Base-by-base conservation (phyloP, 805 yeast genomes). In the Diddensiella santjacobensis region DNA sequence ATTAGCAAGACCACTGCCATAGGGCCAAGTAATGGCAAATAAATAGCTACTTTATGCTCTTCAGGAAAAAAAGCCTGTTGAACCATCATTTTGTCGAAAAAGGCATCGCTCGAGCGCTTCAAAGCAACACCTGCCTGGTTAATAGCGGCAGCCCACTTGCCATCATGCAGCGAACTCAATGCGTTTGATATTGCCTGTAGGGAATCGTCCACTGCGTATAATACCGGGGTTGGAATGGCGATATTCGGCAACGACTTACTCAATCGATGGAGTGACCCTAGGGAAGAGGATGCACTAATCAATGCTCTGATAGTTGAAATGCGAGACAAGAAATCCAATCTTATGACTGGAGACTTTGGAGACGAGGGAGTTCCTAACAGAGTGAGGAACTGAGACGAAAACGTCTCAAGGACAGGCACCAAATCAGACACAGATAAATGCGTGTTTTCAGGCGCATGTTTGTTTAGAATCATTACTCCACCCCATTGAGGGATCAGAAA, bases 41-140 rank as follows among this genome's bases (percentile, higher is more conserved):
- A 93, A 1, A 93, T 96, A 0, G 99, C 98, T 60, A 93, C 73
- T 64, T 87, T 90, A 63, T 91, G 99, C 64, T 91, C 97, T 54
- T 86, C 91, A 0, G 99, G 98, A 72, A 90, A 88, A 65, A 86
- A 89, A 48, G 84, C 87, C 62, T 91, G 97, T 60, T 88, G 95
- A 23, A 93, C 87, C 96, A 93, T 91, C 64, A 84, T 90, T 58
- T 87, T 86, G 57, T 91, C 95, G 64, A 91, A 91, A 59, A 91
- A 91, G 0, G 98, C 97, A 40, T 71, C 71, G 52, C 78, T 81
- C 0, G 96, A 84, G 40, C 74, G 67, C 11, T 68, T 60, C 38
- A 81, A 71, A 0, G 95, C 87, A n/a, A 63, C 57, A 11, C 83
- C 74, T 1, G 80, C 72, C 13, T 45, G 40, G 4, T 56, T 38